Conservation (phyloP, 805 yeast genomes). For the Candida silvicultrix region DNA sequence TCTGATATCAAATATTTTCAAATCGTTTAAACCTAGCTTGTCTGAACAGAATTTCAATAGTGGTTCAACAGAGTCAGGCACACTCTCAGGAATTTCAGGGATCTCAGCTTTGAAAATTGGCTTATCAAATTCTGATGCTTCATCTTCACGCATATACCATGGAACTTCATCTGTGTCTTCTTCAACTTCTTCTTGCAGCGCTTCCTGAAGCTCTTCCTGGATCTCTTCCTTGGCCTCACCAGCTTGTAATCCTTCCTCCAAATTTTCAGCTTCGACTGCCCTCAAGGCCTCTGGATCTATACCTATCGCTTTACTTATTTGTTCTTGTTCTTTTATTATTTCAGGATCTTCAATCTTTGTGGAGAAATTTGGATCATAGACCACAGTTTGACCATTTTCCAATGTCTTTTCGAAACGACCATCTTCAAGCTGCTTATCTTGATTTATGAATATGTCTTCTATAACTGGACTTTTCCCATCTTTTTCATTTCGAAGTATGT, state of each 20-base stretch:
- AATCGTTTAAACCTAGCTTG: constrained; percentile 60
- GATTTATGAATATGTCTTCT: too few relatives aligned
- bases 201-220: too few relatives aligned
- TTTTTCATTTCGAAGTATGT: background rate
- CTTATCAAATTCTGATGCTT: constrained; percentile 28
- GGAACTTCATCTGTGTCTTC: constrained; percentile 29
- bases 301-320: background rate
- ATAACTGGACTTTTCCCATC: too few relatives aligned
- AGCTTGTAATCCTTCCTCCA: background rate
- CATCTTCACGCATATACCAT: constrained; percentile 53
- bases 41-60: constrained; percentile 42
- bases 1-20: constrained; percentile 60
- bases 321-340: background rate
- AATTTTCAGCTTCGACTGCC: background rate
- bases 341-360: too few relatives aligned
- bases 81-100: constrained; percentile 52
- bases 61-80: constrained; percentile 47
- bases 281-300: too few relatives aligned
- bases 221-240: background rate
- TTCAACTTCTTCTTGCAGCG: background rate
- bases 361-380: too few relatives aligned
- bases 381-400: background rate
- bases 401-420: background rate
- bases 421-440: background rate
- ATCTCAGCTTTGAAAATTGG: constrained; percentile 29